Conservation (phyloP, 2,329 filamentous ascomycete species). For the Canariomyces notabilis region DNA sequence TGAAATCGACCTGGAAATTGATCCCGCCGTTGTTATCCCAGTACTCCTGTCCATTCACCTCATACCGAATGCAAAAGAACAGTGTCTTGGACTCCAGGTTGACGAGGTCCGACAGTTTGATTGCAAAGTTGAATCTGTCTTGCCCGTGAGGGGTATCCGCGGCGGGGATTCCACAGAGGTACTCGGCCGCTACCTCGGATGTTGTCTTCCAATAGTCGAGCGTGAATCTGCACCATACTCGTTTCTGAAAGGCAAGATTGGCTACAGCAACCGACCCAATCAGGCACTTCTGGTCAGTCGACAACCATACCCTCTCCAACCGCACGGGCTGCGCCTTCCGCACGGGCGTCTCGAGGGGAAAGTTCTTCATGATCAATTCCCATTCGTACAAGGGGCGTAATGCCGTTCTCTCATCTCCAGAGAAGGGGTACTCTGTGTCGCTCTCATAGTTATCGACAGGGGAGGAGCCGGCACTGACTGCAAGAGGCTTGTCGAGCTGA, state of each 20-base stretch:
- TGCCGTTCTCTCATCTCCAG: conserved; percentile 41
- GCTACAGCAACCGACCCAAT: conserved; percentile 78
- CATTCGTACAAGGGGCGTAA: conserved; percentile 63
- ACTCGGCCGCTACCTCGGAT: conserved; percentile 89
- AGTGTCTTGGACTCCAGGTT: conserved; percentile 91
- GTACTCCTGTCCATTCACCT: conserved; percentile 74
- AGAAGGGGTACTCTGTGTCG: conserved; percentile 86
- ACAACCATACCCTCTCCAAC: conserved; percentile 82
- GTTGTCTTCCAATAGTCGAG: conserved; percentile 98
- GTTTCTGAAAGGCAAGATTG: conserved; percentile 86
- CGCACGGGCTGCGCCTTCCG: conserved; percentile 65
- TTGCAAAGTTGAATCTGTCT: conserved; percentile 90
- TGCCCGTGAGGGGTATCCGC: conserved; percentile 59
- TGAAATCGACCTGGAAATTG: conserved; percentile 95
- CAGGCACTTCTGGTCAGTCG: conserved; percentile 78
- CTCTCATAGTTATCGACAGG: conserved; percentile 84
- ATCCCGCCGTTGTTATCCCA: conserved; percentile 89
- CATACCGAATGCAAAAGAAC: conserved; percentile 87
- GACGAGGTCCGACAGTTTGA: conserved; percentile 85
- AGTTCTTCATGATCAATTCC: conserved; percentile 82
- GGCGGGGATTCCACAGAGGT: conserved; percentile 68
- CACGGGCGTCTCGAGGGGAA: conserved; percentile 62
- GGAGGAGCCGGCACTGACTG: conserved; percentile 90
- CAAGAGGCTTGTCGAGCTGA: conserved; percentile 88
- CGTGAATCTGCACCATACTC: conserved; percentile 87